Percentiles rank a stretch among this genome's conserved stretches.
These are phyloP conservation scores for Mycena galericulata DNA, from an alignment of 768 basidiomycete genomes.

Conservation along the genomic window DNA sequence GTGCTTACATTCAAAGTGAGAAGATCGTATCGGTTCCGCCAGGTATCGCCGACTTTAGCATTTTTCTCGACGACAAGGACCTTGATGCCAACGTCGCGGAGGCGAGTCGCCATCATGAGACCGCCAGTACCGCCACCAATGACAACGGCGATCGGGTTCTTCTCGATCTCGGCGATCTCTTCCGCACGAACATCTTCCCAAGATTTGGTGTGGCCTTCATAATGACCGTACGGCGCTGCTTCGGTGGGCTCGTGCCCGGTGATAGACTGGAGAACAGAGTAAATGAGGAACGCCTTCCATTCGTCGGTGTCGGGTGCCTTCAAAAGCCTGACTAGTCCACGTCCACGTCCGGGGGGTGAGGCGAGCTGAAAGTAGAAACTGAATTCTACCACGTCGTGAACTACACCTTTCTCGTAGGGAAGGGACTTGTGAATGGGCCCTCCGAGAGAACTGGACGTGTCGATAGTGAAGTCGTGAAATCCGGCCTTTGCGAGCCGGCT, in stretches of 20 bases:
- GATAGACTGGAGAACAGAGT: background rate
- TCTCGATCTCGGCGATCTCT: background rate
- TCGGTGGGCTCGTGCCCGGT: background rate
- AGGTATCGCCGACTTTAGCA: background rate
- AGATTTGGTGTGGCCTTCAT: background rate
- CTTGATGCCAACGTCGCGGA: background rate
- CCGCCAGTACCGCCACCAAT: background rate
- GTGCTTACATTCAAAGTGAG: background rate
- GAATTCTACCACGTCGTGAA: background rate
- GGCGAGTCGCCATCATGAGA: background rate
- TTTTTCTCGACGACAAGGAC: background rate
- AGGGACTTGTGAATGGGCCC: background rate
- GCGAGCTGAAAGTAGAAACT: background rate
- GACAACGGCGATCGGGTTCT: background rate
- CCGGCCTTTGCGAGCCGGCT: background rate
- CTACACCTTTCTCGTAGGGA: background rate
- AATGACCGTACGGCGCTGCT: background rate
- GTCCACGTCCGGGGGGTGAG: background rate
- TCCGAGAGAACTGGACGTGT: background rate
- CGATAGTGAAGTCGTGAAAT: background rate
- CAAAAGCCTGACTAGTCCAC: background rate
- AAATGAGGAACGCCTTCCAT: background rate
- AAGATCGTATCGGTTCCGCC: background rate
- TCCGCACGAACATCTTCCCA: background rate
- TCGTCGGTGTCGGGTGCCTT: background rate